These are phyloP conservation scores for Geum urbanum DNA, from an alignment of 306 rosid genomes.

Conservation along the genomic window DNA sequence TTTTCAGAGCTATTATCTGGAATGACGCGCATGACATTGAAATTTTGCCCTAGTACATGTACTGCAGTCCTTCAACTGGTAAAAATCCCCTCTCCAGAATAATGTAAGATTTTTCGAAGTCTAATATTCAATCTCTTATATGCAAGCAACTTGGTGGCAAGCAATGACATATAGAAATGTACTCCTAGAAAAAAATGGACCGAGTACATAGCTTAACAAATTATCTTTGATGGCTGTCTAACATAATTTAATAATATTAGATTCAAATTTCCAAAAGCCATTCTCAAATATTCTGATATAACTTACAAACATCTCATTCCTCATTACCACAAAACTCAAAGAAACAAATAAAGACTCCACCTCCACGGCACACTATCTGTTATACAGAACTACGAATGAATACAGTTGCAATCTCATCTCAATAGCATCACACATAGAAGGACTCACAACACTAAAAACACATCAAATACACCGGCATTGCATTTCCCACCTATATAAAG, in stretches of 20 bases:
- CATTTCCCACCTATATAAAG: too few species aligned
- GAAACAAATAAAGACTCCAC: background rate
- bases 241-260: background rate
- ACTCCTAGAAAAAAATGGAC: background rate
- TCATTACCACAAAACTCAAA: background rate
- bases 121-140: background rate
- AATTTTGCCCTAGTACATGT: background rate
- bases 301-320: background rate
- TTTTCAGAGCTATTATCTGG: background rate
- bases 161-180: constrained; percentile 4
- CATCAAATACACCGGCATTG: too few species aligned
- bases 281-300: background rate
- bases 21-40: background rate
- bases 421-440: too few species aligned
- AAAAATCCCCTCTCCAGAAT: too few species aligned
- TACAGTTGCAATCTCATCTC: too few species aligned
- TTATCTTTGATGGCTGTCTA: background rate
- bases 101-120: too few species aligned
- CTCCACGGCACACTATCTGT: background rate
- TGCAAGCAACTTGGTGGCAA: background rate
- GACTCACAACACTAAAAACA: too few species aligned
- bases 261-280: background rate
- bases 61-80: background rate
- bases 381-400: background rate
- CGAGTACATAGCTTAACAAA: background rate